phyloP scores from a whole-genome alignment of 345 rosid genomes.

The Sonneratia caseolaris region DNA sequence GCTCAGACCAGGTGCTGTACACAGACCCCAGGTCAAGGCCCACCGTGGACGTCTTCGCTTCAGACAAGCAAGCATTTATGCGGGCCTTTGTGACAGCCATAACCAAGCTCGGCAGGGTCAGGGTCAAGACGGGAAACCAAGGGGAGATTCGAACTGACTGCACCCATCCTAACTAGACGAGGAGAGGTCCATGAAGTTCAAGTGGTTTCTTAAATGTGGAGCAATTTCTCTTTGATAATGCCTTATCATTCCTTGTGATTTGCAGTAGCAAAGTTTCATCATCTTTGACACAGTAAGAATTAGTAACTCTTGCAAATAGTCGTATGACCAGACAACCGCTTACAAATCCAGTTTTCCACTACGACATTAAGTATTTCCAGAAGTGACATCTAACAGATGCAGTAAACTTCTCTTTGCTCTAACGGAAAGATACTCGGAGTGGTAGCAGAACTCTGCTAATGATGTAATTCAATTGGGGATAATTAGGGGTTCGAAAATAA shows the following conservation, averaged over 20 bases:
- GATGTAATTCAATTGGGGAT: too few species aligned
- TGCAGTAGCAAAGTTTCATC: not conserved
- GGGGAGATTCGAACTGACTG: conserved; percentile 76
- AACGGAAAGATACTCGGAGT: too few species aligned
- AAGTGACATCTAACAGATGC: too few species aligned
- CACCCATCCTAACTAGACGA: conserved; percentile 29
- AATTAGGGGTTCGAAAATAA: too few species aligned
- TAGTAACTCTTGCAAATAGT: too few species aligned
- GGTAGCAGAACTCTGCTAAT: too few species aligned
- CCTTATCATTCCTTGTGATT: not conserved
- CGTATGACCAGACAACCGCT: too few species aligned
- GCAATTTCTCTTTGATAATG: not conserved
- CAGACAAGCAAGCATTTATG: conserved; percentile 36
- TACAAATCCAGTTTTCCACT: too few species aligned
- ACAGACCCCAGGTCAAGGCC: conserved; percentile 49
- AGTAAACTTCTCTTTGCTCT: too few species aligned
- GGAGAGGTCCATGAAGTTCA: not conserved
- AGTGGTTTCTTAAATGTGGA: not conserved
- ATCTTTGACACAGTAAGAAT: too few species aligned
- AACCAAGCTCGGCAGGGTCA: conserved; percentile 67
- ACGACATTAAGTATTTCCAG: too few species aligned
- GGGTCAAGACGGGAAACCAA: conserved; percentile 43
- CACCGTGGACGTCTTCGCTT: conserved; percentile 50
- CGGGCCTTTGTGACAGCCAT: conserved; percentile 59
- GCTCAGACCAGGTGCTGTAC: conserved; percentile 58